Conservation (phyloP, 108 stramenopile genomes). For the Skeletonema costatum region DNA sequence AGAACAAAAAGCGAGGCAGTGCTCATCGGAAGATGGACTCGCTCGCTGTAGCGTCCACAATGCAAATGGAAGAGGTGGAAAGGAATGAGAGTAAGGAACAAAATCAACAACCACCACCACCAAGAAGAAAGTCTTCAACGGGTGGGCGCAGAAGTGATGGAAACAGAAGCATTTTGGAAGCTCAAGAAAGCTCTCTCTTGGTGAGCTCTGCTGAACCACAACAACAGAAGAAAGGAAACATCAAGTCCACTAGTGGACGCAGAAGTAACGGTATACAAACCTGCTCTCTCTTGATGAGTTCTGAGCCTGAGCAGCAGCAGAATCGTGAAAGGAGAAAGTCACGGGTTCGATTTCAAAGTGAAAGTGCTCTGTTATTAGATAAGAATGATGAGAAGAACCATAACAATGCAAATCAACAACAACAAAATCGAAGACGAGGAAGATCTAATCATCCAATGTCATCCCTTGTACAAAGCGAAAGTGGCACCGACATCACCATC, state of each 20-base stretch:
- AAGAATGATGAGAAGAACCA: neutral
- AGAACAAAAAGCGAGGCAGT: constrained; percentile 23
- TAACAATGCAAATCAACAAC: neutral
- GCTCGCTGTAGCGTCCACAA: constrained; percentile 4
- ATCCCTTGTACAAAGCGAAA: constrained; percentile 2
- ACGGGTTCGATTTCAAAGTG: neutral
- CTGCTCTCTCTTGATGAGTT: neutral
- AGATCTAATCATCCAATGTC: constrained; percentile 20
- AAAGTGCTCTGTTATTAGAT: neutral
- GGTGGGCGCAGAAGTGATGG: neutral
- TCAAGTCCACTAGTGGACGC: neutral
- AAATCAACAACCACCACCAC: neutral
- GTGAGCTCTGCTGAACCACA: neutral
- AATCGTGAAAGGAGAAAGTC: neutral
- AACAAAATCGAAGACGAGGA: constrained; percentile 12
- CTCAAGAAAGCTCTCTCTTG: neutral
- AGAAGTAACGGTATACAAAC: neutral
- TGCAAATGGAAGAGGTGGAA: neutral
- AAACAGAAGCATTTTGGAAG: neutral
- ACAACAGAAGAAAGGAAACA: neutral
- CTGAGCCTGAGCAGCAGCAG: neutral
- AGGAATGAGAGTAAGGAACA: neutral
- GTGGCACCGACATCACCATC: neutral
- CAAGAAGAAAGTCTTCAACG: neutral
- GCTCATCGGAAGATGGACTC: constrained; percentile 19